Evolutionary conservation across 1,284 basidiomycete genomes (phyloP).

Genomic region (Puccinia polysora): DNA sequence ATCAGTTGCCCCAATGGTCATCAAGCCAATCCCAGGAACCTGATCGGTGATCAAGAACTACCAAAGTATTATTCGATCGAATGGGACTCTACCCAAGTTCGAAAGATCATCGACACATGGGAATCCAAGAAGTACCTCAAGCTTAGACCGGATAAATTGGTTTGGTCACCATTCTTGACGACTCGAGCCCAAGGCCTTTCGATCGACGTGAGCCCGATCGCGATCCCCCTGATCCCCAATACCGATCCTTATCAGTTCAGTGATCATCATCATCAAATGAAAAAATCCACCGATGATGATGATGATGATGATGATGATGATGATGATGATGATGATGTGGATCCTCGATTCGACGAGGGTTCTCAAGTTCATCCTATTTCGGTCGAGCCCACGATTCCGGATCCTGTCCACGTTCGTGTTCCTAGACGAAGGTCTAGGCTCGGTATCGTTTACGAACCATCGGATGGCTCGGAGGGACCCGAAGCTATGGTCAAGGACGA

Average conservation of each 20-base stretch:
- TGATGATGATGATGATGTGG: not conserved
- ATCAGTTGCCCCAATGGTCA: not conserved
- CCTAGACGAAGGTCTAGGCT: no score
- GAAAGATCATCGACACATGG: constrained; percentile 65
- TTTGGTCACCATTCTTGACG: constrained; percentile 85
- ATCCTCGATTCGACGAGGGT: no score
- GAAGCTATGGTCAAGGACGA: no score
- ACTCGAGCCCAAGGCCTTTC: no score
- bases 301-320: not conserved
- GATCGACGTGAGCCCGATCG: no score
- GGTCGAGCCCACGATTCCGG: no score
- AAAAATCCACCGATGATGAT: not conserved
- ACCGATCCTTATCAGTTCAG: not conserved
- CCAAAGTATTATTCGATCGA: constrained; percentile 72
- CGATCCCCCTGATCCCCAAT: not conserved
- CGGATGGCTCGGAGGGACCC: no score
- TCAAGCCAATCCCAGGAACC: not conserved
- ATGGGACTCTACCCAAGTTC: constrained; percentile 68
- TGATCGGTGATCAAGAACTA: constrained; percentile 52
- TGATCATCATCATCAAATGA: not conserved
- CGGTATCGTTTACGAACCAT: no score
- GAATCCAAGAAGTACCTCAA: constrained; percentile 74
- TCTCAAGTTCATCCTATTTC: no score
- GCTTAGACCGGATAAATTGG: constrained; percentile 77
- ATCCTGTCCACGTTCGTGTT: no score